Evolutionary conservation across 2,329 filamentous ascomycete genomes (phyloP).

Genomic region (Colletotrichum brevisporum): DNA sequence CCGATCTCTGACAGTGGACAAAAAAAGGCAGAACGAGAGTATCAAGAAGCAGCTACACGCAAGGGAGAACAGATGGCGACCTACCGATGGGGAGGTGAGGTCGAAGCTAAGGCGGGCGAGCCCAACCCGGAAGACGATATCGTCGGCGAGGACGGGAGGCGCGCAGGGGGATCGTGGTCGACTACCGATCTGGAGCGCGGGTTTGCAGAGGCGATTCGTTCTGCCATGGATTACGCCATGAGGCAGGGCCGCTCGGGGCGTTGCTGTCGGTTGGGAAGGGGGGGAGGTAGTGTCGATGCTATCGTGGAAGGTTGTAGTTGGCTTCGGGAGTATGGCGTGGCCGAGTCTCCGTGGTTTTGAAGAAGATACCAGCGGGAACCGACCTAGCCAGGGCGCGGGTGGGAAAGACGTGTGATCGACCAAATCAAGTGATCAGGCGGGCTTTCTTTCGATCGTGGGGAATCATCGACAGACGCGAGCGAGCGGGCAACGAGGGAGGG

Average conservation of each 20-base stretch:
- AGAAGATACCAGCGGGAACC: constrained; percentile 6
- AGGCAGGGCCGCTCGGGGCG: constrained; percentile 55
- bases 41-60: constrained; percentile 16
- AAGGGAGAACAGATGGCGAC: constrained; percentile 11
- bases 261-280: constrained; percentile 25
- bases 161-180: constrained; percentile 67
- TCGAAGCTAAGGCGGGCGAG: constrained; percentile 36
- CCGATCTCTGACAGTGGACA: constrained; percentile 8
- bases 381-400: constrained; percentile 3
- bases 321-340: not conserved
- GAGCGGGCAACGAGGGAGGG: not conserved
- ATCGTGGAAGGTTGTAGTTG: constrained; percentile 6
- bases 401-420: not conserved
- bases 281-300: constrained; percentile 19
- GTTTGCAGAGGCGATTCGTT: constrained; percentile 68
- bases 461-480: constrained; percentile 25
- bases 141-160: constrained; percentile 60
- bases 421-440: constrained; percentile 37
- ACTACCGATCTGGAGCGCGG: constrained; percentile 66
- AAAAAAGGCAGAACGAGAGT: constrained; percentile 11
- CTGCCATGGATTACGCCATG: constrained; percentile 80
- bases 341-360: not conserved
- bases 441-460: constrained; percentile 1
- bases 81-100: constrained; percentile 42
- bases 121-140: constrained; percentile 37